These are phyloP conservation scores for Clavispora carvajalis DNA, from an alignment of 805 yeast species.

Conservation along the genomic window DNA sequence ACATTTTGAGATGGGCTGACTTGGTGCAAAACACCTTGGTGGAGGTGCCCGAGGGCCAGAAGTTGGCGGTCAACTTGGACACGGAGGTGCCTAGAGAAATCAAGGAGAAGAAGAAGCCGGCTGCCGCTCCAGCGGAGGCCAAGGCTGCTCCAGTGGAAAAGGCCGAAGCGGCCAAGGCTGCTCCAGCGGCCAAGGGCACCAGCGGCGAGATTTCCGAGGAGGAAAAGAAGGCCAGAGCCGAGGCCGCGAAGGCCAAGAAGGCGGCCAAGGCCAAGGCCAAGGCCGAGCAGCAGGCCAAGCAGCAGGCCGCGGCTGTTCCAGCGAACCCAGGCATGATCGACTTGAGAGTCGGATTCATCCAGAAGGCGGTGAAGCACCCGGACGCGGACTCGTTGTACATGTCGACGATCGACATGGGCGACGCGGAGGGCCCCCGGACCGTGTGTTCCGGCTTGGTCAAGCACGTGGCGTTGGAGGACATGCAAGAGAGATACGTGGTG, in stretches of 20 bases:
- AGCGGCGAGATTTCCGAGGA: conserved; percentile 32
- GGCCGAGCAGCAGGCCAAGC: conserved; percentile 44
- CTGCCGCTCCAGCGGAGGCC: conserved; percentile 29
- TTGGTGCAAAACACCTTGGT: conserved; percentile 67
- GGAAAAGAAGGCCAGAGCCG: conserved; percentile 42
- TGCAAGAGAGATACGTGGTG: conserved; percentile 91
- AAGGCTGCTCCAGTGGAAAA: conserved; percentile 31
- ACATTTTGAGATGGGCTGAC: conserved; percentile 89
- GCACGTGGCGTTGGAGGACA: conserved; percentile 81
- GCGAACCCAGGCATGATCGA: conserved; percentile 84
- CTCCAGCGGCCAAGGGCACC: conserved; percentile 10
- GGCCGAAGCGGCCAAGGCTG: conserved; percentile 26
- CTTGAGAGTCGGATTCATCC: conserved; percentile 92
- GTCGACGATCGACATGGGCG: conserved; percentile 95
- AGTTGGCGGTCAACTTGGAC: conserved; percentile 53
- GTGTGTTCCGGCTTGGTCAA: conserved; percentile 96
- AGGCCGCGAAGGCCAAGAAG: conserved; percentile 58
- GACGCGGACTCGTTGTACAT: conserved; percentile 96
- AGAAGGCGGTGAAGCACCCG: conserved; percentile 95
- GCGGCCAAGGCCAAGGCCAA: conserved; percentile 60
- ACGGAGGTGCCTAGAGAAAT: conserved; percentile 70
- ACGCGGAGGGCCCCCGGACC: conserved; percentile 94
- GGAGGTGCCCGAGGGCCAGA: conserved; percentile 48
- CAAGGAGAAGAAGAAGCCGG: conserved; percentile 53
- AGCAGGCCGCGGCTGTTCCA: conserved; percentile 52